Evolutionary conservation across 73 alveolate genomes (phyloP), one percentile per base, ranked within the genome.

Genomic region (Paramecium primaurelia): DNA sequence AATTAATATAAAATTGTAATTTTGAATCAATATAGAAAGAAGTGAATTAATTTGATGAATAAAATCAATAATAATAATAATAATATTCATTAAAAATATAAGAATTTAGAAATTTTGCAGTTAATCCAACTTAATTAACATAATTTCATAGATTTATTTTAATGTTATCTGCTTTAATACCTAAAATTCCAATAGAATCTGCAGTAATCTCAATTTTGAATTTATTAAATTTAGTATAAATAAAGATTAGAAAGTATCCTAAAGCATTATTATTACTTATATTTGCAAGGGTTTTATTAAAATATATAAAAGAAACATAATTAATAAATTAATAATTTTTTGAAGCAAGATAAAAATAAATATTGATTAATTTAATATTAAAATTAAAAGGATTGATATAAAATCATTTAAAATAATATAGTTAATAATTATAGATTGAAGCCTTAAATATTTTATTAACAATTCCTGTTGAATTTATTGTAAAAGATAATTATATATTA

Each of bases 391-490:
- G 37, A 37, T 32, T 71, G 25, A 42, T 71, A 8, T 26, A 37
- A 8, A 25, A 73, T 58, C 75, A 89, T 89, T 30, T 89, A 14
- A 83, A 83, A 51, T 42, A 28, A 71, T 89, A 89, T 47, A 37
- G 64, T 47, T 47, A 71, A 16, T 37, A 89, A 71, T 45, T 89
- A 38, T 40, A 30, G 8, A 73, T 28, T 42, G 94, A 89, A 11
- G 86, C 86, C 8, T 36, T 89, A 11, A 44, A 37, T 38, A n/a
- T 83, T 11, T 45, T 89, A 37, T 71, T 89, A 7, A 45, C 89
- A 6, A 54, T 89, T 9, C 94, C 94, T 37, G 32, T 89, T 22
- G 77, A 44, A 89, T 58, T 89, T 3, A 45, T 89, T 12, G 30
- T 71, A 11, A 71, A 71, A 4, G 92, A 89, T 71, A 71, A 89